Evolutionary conservation across 805 yeast species (phyloP), one percentile per base, ranked within the genome.

Genomic region (Sugiyamaella americana): DNA sequence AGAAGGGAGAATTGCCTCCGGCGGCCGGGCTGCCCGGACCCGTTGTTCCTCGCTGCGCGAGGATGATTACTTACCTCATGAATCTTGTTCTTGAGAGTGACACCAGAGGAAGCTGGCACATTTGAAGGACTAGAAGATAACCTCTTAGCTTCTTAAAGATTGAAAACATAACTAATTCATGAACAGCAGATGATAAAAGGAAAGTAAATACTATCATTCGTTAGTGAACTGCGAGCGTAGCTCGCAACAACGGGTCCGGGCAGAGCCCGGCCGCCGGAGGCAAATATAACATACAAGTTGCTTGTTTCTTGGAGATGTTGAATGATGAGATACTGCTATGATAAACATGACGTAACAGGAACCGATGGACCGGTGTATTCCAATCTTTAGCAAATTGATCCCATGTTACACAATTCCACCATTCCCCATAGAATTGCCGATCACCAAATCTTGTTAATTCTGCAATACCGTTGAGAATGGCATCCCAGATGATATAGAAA

Each of bases 351-450:
- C 98, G 76, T 39, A 89, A 69, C 49, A 93, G 68, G 56, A 93
- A 93, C 58, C 79, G 76, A 63, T 93, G 96, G 19, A 93, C 98
- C 0, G 98, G 96, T 6, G 78, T 76, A 62, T 93, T 93, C 98
- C 99, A 94, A 51, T 84, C 80, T 53, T 97, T 73, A 8, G 96
- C 83, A 63, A 86, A 93, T 61, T 89, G 89, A 48, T 85, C 85
- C 96, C 97, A 93, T 37, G 87, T 84, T 17, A 83, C 79, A 51
- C 94, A 85, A 57, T 89, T 87, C 98, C 99, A 93, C 98, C 98
- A 94, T 38, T 87, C 85, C 2, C 95, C 91, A 61, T 94, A 93
- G 64, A 93, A 93, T 54, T 84, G 84, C 43, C 98, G 77, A 62
- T 93, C 97, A 3, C 87, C 96, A 66, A 82, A 94, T 44, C 74